phyloP scores from a whole-genome alignment of 2,329 filamentous ascomycete species.

The Echinosphaeria canescens region DNA sequence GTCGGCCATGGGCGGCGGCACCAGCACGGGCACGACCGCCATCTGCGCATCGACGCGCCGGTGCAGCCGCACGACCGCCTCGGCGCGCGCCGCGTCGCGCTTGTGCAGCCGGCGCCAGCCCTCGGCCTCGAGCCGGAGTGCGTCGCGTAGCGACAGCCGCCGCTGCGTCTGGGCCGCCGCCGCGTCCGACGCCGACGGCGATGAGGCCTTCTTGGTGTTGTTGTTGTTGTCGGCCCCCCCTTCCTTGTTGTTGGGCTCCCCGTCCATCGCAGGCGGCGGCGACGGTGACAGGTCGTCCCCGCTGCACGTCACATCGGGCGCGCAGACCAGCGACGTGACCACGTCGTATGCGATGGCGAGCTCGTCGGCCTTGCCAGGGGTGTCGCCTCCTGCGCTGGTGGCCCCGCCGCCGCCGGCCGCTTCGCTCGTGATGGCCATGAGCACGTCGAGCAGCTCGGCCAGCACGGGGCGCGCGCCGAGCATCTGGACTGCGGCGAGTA shows the following conservation, averaged over 20 bases:
- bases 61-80: conserved; percentile 39
- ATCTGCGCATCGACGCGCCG: conserved; percentile 45
- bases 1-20: conserved; percentile 9
- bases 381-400: conserved; percentile 53
- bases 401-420: conserved; percentile 34
- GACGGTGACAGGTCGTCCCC: conserved; percentile 8
- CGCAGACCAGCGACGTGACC: conserved; percentile 6
- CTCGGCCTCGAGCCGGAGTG: conserved; percentile 33
- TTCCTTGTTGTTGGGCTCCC: not conserved
- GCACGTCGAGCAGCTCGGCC: conserved; percentile 41
- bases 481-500: conserved; percentile 36
- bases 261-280: conserved; percentile 4
- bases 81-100: conserved; percentile 32
- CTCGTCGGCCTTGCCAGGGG: conserved; percentile 45
- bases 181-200: too few species aligned
- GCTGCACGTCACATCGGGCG: conserved; percentile 14
- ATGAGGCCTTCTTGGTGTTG: too few species aligned
- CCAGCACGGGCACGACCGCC: conserved; percentile 12
- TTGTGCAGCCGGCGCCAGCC: conserved; percentile 32
- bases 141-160: conserved; percentile 33
- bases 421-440: conserved; percentile 34
- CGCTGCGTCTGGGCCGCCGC: conserved; percentile 20
- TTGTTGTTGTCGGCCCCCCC: not conserved
- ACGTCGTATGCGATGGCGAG: conserved; percentile 30
- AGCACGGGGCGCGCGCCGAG: conserved; percentile 40